These are phyloP conservation scores for Pseudocercospora cruenta DNA, from an alignment of 2,329 filamentous ascomycete species.

Conservation along the genomic window DNA sequence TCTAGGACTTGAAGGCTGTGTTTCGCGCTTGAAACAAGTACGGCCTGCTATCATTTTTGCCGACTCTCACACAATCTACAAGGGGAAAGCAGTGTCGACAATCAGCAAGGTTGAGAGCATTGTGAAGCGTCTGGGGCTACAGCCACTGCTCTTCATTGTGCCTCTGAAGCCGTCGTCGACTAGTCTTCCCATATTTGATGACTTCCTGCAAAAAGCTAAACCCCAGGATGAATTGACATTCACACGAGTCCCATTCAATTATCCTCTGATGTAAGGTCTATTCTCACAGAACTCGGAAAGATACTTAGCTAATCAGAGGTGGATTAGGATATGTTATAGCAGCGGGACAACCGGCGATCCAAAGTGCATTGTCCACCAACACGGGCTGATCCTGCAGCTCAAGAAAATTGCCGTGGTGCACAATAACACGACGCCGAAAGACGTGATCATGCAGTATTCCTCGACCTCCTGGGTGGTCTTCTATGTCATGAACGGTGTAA, in stretches of 20 bases:
- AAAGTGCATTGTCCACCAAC: constrained; percentile 50
- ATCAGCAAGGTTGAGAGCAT: constrained; percentile 40
- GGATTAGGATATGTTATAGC: constrained; percentile 44
- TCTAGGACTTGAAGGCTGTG: constrained; percentile 44
- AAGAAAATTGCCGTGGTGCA: constrained; percentile 51
- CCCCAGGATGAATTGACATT: constrained; percentile 41
- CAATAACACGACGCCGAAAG: constrained; percentile 46
- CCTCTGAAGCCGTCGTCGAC: constrained; percentile 30
- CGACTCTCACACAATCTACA: constrained; percentile 47
- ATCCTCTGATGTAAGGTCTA: constrained; percentile 42
- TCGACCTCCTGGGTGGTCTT: constrained; percentile 54
- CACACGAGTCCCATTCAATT: constrained; percentile 44
- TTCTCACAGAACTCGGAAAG: background rate
- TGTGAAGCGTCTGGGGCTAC: constrained; percentile 34
- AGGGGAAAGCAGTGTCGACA: constrained; percentile 42
- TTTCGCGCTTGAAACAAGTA: constrained; percentile 46
- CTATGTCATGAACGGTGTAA: constrained; percentile 40
- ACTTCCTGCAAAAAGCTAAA: constrained; percentile 41
- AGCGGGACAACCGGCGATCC: constrained; percentile 50
- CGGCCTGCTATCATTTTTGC: constrained; percentile 46
- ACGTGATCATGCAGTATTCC: constrained; percentile 52
- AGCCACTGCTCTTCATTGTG: constrained; percentile 35
- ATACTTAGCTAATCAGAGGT: background rate
- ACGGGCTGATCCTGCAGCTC: constrained; percentile 49
- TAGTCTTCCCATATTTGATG: constrained; percentile 33